Evolutionary conservation across 176 grass and related monocot genomes (phyloP).

Genomic region (Musa beccarii): DNA sequence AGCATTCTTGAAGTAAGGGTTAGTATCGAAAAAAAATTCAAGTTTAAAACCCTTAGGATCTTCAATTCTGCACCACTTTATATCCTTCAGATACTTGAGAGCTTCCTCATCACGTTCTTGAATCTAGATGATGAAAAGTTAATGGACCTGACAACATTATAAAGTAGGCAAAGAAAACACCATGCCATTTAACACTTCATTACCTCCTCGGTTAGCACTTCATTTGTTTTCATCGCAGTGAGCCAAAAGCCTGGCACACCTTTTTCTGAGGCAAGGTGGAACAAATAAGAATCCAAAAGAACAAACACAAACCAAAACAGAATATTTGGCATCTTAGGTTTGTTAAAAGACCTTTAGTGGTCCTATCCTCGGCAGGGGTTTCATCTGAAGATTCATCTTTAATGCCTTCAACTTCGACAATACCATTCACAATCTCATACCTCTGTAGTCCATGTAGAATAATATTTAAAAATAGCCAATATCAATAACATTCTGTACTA

Average conservation of each 20-base stretch:
- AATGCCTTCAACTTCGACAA: conserved; percentile 11
- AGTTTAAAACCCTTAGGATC: conserved; percentile 20
- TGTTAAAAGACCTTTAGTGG: neutral
- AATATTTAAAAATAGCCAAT: neutral
- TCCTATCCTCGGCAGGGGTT: neutral
- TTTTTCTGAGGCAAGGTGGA: conserved; percentile 4
- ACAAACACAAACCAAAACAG: neutral
- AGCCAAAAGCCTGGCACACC: conserved; percentile 21
- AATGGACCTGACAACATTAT: neutral
- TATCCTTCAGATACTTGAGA: conserved; percentile 20
- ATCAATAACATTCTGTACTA: neutral
- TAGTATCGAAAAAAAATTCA: conserved; percentile 19
- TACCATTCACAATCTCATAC: conserved; percentile 18
- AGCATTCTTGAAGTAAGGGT: conserved; percentile 15
- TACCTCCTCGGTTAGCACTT: conserved; percentile 18
- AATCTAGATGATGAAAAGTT: neutral
- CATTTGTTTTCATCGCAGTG: conserved; percentile 21
- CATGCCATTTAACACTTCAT: neutral
- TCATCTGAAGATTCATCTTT: conserved; percentile 7
- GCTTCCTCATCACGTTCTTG: conserved; percentile 21
- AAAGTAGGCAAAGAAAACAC: neutral
- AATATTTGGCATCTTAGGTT: neutral
- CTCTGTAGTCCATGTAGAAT: neutral
- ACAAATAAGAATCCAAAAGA: neutral
- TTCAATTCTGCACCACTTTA: conserved; percentile 22